A percentile compares a stretch with the other conserved stretches of the same genome.
phyloP scores from a whole-genome alignment of 306 rosid genomes.

The Chamaecrista fasciculata region DNA sequence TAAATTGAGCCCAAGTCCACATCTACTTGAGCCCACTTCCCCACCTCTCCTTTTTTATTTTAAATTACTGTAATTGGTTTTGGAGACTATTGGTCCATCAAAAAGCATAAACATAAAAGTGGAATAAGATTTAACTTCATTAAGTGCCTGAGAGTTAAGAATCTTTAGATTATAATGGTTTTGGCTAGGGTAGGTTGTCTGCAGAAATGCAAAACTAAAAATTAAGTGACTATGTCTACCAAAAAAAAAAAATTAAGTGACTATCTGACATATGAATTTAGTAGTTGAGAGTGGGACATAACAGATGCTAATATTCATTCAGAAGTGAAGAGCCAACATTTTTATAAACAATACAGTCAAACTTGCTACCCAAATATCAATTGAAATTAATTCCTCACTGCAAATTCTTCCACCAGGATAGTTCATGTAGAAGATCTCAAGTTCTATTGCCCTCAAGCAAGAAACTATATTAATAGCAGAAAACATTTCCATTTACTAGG shows the following conservation, averaged over 20 bases:
- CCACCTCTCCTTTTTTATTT: too few relatives aligned
- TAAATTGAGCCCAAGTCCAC: too few relatives aligned
- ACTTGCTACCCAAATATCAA: not conserved
- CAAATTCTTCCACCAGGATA: not conserved
- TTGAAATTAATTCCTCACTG: slow-evolving; percentile 5
- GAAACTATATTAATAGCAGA: too few relatives aligned
- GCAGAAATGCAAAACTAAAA: slow-evolving; percentile 8
- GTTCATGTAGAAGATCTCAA: not conserved
- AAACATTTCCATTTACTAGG: too few relatives aligned
- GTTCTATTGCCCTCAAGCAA: slow-evolving; percentile 5
- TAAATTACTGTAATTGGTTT: too few relatives aligned
- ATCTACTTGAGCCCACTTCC: too few relatives aligned
- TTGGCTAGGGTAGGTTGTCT: not conserved
- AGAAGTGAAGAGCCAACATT: not conserved
- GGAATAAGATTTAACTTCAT: not conserved
- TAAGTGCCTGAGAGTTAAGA: not conserved
- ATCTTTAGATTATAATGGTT: not conserved
- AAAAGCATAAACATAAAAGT: not conserved
- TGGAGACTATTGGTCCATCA: too few relatives aligned
- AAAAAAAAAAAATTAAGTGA: slow-evolving; percentile 4
- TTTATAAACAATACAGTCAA: slow-evolving; percentile 1
- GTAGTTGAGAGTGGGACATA: not conserved
- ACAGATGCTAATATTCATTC: not conserved
- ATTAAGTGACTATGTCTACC: not conserved
- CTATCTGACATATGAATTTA: slow-evolving; percentile 13